Evolutionary conservation across 2,329 filamentous ascomycete genomes (phyloP), one percentile per base, ranked within the genome.

Genomic region (Trichoderma koningii): DNA sequence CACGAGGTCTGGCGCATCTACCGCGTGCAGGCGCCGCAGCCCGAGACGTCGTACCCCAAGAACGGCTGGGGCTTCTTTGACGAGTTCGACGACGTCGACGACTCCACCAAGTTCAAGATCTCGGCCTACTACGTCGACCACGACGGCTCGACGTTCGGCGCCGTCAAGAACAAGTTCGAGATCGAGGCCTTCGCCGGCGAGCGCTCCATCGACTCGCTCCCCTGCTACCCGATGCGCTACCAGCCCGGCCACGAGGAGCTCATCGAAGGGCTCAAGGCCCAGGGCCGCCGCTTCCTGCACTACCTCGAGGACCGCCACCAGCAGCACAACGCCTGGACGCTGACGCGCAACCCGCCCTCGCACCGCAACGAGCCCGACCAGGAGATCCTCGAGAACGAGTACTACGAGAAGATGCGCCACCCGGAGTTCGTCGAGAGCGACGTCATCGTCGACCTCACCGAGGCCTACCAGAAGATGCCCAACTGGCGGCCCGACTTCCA

Each of bases 61-160:
- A 70, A 67, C n/a, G 68, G 73, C 17, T 78, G 76, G 75, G 75
- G 77, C 10, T 76, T 78, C 42, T 74, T 76, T 42, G 76, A 78
- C 21, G 75, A 78, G 15, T 56, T 73, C 10, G 69, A 73, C 38
- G 69, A 75, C 19, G 47, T 68, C 3, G 69, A 72, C 6, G 70
- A 73, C 23, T 73, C 74, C 60, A 78, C 77, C 65, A 73, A 69
- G 41, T 79, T 79, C 66, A 73, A 68, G 42, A 72, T 79, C 47
- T 76, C 71, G 2, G 75, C 76, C 9, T 80, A 80, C 66, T 79
- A 80, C 68, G 76, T 81, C 44, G 78, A 81, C 55, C 75, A 79
- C 64, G 76, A 80, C 15, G 79, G 79, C 0, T 73, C 70, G 14
- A 67, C 70, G 9, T 80, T 75, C 52, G 77, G 78, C 0, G 74